A percentile compares a stretch with the other conserved stretches of the same genome.
phyloP scores from a whole-genome alignment of 208 protist species.

The Wallacemonas rigidus region DNA sequence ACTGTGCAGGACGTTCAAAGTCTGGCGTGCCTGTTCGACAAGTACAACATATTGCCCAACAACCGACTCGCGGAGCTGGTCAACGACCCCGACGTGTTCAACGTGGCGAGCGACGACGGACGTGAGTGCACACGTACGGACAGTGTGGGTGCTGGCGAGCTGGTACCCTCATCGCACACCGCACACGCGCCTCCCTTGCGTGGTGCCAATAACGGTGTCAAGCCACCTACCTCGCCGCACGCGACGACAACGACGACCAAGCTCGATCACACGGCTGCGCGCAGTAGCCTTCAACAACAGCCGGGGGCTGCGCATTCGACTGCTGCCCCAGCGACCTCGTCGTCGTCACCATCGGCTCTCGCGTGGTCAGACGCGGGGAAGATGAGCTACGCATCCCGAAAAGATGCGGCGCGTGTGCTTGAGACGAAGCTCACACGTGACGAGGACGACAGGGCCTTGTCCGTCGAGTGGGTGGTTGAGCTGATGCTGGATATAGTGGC shows the following conservation, averaged over 20 bases:
- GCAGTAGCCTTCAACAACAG: too few species aligned
- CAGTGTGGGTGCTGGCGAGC: too few species aligned
- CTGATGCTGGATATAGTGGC: constrained; percentile 46
- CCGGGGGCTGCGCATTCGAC: too few species aligned
- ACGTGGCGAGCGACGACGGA: background rate
- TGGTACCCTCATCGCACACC: too few species aligned
- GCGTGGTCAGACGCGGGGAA: constrained; percentile 3
- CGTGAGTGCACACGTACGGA: background rate
- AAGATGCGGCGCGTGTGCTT: background rate
- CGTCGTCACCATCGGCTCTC: background rate
- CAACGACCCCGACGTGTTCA: constrained; percentile 5
- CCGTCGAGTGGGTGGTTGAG: constrained; percentile 67
- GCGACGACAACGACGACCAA: background rate
- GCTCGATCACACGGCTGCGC: background rate
- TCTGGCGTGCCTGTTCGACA: constrained; percentile 43
- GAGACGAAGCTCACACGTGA: constrained; percentile 28
- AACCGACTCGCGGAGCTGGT: constrained; percentile 1
- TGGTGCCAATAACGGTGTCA: too few species aligned
- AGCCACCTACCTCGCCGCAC: too few species aligned
- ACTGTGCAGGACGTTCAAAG: constrained; percentile 46
- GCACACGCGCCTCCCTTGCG: too few species aligned
- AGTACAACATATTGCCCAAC: constrained; percentile 49
- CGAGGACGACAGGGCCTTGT: constrained; percentile 51
- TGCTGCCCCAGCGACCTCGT: background rate
- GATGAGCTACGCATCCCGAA: constrained; percentile 10